Evolutionary conservation across 2,329 filamentous ascomycete species (phyloP).

Genomic region (Rutstroemia sp.): DNA sequence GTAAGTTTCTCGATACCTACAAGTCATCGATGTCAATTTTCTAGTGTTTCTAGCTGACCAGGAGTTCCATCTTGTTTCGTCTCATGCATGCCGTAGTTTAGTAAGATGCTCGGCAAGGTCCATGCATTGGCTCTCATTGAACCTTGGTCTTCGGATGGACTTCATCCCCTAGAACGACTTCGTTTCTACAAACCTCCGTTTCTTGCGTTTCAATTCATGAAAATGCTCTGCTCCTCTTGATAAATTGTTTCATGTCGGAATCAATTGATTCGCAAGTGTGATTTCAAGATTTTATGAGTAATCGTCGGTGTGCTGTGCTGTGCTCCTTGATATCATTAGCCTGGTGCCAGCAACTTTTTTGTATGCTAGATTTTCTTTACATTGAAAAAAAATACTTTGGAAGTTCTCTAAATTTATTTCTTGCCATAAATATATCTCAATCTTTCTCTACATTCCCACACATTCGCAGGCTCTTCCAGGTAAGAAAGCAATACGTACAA

Average conservation of each 20-base stretch:
- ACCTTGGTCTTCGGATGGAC: neutral
- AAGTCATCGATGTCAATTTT: neutral
- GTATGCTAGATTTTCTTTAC: neutral
- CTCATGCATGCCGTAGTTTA: neutral
- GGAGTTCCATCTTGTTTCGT: neutral
- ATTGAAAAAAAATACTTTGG: neutral
- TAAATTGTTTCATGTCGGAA: neutral
- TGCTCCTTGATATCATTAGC: too few species aligned
- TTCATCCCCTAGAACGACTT: neutral
- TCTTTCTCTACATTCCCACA: neutral
- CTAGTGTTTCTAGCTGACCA: neutral
- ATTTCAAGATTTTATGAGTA: neutral
- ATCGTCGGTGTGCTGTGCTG: neutral
- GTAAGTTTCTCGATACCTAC: too few species aligned
- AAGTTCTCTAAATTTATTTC: neutral
- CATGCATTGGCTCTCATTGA: constrained; percentile 1
- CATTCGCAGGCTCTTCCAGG: neutral
- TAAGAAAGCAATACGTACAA: neutral
- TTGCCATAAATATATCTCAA: neutral
- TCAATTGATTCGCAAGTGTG: neutral
- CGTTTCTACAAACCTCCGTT: neutral
- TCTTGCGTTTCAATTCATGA: neutral
- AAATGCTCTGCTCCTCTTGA: neutral
- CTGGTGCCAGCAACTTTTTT: too few species aligned
- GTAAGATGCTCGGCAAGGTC: neutral